These are phyloP conservation scores for Dactylis glomerata DNA, from an alignment of 176 grass and related monocot species.

Conservation along the genomic window DNA sequence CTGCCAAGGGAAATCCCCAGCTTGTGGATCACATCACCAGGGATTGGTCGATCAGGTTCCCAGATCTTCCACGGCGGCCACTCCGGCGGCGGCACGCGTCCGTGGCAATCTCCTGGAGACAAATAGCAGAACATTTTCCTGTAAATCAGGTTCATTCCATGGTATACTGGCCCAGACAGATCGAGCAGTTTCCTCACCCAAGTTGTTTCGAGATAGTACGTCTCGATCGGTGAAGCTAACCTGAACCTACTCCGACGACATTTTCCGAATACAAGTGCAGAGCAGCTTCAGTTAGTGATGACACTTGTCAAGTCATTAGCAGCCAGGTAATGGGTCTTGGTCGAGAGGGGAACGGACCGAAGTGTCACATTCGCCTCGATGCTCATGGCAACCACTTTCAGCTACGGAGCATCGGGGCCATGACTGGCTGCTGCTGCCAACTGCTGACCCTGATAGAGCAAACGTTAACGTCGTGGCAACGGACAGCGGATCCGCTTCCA, in stretches of 20 bases:
- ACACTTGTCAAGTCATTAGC: not conserved
- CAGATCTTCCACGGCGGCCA: not conserved
- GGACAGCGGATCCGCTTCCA: not conserved
- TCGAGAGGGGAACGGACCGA: not conserved
- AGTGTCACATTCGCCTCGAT: not conserved
- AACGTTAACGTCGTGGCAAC: not conserved
- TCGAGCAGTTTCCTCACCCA: not conserved
- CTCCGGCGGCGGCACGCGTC: not conserved
- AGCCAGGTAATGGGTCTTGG: not conserved
- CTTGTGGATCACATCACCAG: not conserved
- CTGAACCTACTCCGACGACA: not conserved
- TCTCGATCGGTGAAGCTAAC: not conserved
- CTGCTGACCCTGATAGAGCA: not conserved
- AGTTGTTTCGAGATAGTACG: not conserved
- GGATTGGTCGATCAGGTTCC: not conserved
- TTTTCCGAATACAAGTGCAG: not conserved
- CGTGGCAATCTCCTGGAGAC: not conserved
- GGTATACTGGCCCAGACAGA: not conserved
- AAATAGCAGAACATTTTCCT: not conserved
- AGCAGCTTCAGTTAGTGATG: not conserved
- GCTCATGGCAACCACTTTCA: not conserved
- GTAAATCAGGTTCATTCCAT: not conserved
- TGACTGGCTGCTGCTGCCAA: not conserved
- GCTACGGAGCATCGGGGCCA: not conserved
- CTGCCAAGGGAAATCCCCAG: not conserved